Evolutionary conservation across 148 eudicot genomes (phyloP).

Genomic region (Silene uniflora): DNA sequence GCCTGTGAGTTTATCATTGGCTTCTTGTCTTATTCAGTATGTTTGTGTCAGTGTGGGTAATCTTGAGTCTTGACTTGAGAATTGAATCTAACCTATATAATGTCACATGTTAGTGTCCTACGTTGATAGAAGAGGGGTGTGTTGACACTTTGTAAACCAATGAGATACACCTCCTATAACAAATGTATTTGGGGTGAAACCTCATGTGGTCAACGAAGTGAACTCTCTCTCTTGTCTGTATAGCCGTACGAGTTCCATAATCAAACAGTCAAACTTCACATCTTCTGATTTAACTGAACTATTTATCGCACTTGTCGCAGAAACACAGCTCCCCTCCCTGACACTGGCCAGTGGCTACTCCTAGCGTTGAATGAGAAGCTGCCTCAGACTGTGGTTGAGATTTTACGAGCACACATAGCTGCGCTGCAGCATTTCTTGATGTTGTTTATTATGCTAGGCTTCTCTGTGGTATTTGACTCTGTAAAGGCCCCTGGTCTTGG

Average conservation of each 20-base stretch:
- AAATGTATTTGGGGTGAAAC: background rate
- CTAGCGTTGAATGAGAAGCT: constrained; percentile 82
- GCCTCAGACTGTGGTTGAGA: constrained; percentile 61
- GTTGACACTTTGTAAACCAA: too few relatives aligned
- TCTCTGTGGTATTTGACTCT: constrained; percentile 83
- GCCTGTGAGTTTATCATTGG: background rate
- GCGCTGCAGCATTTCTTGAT: constrained; percentile 92
- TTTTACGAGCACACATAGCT: constrained; percentile 82
- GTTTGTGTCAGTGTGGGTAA: background rate
- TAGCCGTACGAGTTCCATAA: background rate
- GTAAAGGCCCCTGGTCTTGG: constrained; percentile 98
- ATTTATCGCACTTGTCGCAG: constrained; percentile 39
- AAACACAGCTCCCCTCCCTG: constrained; percentile 80
- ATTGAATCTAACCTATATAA: too few relatives aligned
- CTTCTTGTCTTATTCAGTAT: background rate
- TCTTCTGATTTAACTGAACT: background rate
- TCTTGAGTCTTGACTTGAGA: too few relatives aligned
- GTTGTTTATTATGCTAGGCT: constrained; percentile 89
- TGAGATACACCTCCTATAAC: too few relatives aligned
- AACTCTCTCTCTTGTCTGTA: background rate
- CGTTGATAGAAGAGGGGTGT: too few relatives aligned
- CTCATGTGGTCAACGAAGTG: background rate
- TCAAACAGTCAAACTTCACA: background rate
- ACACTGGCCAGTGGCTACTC: constrained; percentile 95
- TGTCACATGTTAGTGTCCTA: too few relatives aligned